Conservation (phyloP, 78 protist species). For the Acrasis kona region DNA sequence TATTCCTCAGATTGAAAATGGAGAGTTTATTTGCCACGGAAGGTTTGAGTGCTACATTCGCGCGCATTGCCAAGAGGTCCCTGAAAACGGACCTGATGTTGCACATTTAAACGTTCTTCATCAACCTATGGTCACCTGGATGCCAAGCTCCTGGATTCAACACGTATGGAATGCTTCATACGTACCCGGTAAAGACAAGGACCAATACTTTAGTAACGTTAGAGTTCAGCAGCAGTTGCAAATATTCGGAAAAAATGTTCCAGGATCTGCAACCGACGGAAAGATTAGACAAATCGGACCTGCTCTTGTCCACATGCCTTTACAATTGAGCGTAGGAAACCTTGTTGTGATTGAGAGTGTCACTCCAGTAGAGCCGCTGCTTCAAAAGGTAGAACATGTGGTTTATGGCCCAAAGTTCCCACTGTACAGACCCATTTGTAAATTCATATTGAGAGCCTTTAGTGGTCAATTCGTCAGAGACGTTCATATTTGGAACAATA, state of each 20-base stretch:
- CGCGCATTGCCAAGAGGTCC: slow-evolving; percentile 13
- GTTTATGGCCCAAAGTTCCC: neutral
- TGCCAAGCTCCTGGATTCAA: neutral
- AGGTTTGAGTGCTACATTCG: neutral
- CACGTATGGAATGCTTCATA: slow-evolving; percentile 3
- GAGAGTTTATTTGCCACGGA: neutral
- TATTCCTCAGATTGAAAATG: neutral
- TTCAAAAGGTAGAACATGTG: neutral
- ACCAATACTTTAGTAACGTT: too few species aligned
- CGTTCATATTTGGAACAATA: slow-evolving; percentile 4
- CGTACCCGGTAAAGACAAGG: neutral
- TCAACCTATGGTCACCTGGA: neutral
- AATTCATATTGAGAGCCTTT: neutral
- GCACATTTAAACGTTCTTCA: slow-evolving; percentile 32
- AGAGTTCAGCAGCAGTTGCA: neutral
- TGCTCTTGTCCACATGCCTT: neutral
- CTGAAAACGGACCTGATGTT: slow-evolving; percentile 37
- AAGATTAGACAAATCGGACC: slow-evolving; percentile 5
- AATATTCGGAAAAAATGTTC: too few species aligned
- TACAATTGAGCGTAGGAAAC: neutral
- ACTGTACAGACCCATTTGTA: neutral
- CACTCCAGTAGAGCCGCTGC: neutral
- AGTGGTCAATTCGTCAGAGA: slow-evolving; percentile 4
- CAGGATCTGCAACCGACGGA: neutral
- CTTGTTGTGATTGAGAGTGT: neutral